Evolutionary conservation across 2,329 filamentous ascomycete genomes (phyloP).

Genomic region (Stagonosporopsis tanaceti): DNA sequence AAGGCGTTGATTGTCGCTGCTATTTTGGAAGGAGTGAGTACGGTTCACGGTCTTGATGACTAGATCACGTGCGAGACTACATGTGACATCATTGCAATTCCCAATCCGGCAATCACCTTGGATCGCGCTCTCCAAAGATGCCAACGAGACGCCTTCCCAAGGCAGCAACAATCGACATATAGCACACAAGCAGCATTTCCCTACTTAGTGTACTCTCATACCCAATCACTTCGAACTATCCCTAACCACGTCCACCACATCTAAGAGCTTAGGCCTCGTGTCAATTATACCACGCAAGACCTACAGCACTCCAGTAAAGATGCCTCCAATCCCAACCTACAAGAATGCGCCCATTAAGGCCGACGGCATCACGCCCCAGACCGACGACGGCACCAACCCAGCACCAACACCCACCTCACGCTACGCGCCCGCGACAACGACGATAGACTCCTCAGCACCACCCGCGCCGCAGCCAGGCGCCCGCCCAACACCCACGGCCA

Average conservation of each 20-base stretch:
- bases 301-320: slow-evolving; percentile 29
- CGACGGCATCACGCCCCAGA: slow-evolving; percentile 49
- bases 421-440: slow-evolving; percentile 42
- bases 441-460: slow-evolving; percentile 34
- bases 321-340: slow-evolving; percentile 59
- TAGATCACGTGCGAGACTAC: slow-evolving; percentile 9
- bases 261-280: neutral
- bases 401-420: slow-evolving; percentile 48
- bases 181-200: neutral
- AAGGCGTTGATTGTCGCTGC: no score
- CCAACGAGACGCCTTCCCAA: slow-evolving; percentile 25
- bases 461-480: slow-evolving; percentile 53
- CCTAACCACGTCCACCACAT: neutral
- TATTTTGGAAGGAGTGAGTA: no score
- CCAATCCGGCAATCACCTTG: slow-evolving; percentile 31
- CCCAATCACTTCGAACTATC: neutral
- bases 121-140: slow-evolving; percentile 22
- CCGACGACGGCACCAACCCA: slow-evolving; percentile 36
- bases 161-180: slow-evolving; percentile 31
- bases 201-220: neutral
- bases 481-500: slow-evolving; percentile 35
- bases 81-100: slow-evolving; percentile 38
- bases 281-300: neutral
- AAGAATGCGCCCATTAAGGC: slow-evolving; percentile 57
- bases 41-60: no score